These are phyloP conservation scores for Pyrrhoderma noxium DNA, from an alignment of 1,284 basidiomycete genomes.

Conservation along the genomic window DNA sequence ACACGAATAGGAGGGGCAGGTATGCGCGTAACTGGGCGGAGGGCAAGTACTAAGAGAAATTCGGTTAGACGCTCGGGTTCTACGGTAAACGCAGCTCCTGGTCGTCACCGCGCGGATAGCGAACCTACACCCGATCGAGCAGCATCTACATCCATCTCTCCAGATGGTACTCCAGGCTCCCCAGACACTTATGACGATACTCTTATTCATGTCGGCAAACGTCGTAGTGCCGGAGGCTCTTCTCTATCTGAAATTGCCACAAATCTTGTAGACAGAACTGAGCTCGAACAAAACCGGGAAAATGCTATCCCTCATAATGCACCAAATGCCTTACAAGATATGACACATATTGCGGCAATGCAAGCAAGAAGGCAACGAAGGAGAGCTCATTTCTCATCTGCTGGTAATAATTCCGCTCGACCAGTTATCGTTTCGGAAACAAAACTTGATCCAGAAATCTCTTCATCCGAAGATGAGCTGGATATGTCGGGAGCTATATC, in stretches of 20 bases:
- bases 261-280: slow-evolving; percentile 8
- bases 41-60: slow-evolving; percentile 39
- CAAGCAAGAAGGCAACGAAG: slow-evolving; percentile 57
- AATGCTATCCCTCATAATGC: slow-evolving; percentile 24
- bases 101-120: slow-evolving; percentile 35
- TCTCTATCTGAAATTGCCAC: slow-evolving; percentile 14
- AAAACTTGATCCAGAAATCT: slow-evolving; percentile 39
- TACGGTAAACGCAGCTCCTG: slow-evolving; percentile 20
- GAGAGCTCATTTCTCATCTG: slow-evolving; percentile 40
- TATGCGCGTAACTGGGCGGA: slow-evolving; percentile 57
- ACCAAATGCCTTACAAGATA: slow-evolving; percentile 24
- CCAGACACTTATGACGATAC: slow-evolving; percentile 15
- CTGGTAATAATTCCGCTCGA: slow-evolving; percentile 18
- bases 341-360: slow-evolving; percentile 34
- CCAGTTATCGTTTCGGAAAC: slow-evolving; percentile 19
- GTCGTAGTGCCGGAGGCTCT: slow-evolving; percentile 19
- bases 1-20: slow-evolving; percentile 53
- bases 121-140: slow-evolving; percentile 26
- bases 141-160: slow-evolving; percentile 1
- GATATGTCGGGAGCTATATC: slow-evolving; percentile 24
- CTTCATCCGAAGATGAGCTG: slow-evolving; percentile 44
- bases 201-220: slow-evolving; percentile 16
- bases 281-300: slow-evolving; percentile 7
- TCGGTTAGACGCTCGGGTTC: slow-evolving; percentile 34
- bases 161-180: slow-evolving; percentile 27